These are phyloP conservation scores for Beauveria asiatica DNA, from an alignment of 2,329 filamentous ascomycete genomes.

Conservation along the genomic window DNA sequence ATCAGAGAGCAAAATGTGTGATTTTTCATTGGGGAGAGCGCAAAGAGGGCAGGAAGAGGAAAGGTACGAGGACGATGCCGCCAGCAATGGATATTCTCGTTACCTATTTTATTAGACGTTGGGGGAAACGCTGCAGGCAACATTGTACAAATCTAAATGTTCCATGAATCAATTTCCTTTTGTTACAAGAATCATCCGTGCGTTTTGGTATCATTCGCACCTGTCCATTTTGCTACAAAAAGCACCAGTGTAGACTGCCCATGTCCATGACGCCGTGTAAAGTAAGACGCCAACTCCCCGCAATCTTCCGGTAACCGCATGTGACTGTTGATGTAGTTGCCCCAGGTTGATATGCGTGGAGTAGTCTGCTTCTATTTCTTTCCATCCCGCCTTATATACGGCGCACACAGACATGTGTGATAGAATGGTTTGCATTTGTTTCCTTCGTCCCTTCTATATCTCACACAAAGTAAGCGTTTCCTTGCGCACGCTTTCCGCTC, in stretches of 20 bases:
- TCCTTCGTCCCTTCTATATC: constrained; percentile 2
- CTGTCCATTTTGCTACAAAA: too few relatives aligned
- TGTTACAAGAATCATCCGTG: constrained; percentile 6
- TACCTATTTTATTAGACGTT: constrained; percentile 10
- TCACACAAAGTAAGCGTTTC: not conserved
- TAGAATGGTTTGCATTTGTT: not conserved
- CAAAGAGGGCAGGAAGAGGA: not conserved
- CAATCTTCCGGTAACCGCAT: not conserved
- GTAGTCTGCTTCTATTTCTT: too few relatives aligned
- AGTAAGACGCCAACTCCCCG: not conserved
- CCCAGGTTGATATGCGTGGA: too few relatives aligned
- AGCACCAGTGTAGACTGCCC: too few relatives aligned
- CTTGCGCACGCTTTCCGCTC: not conserved
- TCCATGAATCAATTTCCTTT: constrained; percentile 8
- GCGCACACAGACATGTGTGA: not conserved
- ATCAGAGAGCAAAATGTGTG: constrained; percentile 7
- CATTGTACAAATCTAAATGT: constrained; percentile 14
- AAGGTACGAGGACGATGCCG: not conserved
- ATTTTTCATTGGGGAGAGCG: not conserved
- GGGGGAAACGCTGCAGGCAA: constrained; percentile 5
- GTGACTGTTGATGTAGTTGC: not conserved
- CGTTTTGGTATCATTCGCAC: too few relatives aligned
- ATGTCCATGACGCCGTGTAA: not conserved
- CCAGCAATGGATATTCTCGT: not conserved
- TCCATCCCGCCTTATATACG: too few relatives aligned